Evolutionary conservation across 805 yeast genomes (phyloP), one percentile per base, ranked within the genome.

Genomic region (Helenozyma rhizophorensis): DNA sequence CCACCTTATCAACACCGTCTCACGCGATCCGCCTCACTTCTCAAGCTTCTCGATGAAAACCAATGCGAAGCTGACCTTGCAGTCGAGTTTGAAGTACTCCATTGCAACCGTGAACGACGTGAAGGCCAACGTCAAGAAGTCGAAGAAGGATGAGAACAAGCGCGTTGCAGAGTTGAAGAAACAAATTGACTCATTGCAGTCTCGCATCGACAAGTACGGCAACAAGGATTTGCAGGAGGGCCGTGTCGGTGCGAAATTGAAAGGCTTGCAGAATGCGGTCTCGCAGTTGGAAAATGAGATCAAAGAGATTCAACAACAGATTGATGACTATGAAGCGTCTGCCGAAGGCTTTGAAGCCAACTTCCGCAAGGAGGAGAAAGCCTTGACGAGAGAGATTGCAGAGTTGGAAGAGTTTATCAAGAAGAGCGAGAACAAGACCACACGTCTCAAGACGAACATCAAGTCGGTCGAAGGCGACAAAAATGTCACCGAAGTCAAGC

Each of bases 231-330:
- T 36, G 11, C 54, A 46, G 34, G 69, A 66, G 25, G 53, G 47
- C 16, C 45, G 66, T 29, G 41, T 51, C 1, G 50, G 56, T 36
- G 64, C 68, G 4, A 65, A 64, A 34, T 43, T 66, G 22, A 62
- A 60, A 38, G 67, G 70, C 6, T 53, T 66, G 27, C 56, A 65
- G 37, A 68, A 65, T 34, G 51, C 64, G 0, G 66, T 63, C 4
- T 45, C 48, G 11, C 71, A 66, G 43, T 46, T 63, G 28, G 69
- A 65, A 37, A 34, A 37, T 17, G 72, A 66, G 23, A 56, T 65
- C 13, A 40, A 41, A 11, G 48, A 42, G 7, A 45, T 61, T 27
- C 45, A 49, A 15, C 30, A 31, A 19, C 40, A 48, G 25, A 37
- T 58, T 8, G 25, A 33, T 2, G 40, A 45, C 4, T 38, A 47